phyloP scores from a whole-genome alignment of 2,329 filamentous ascomycete species.

The Helminthosporium solani region DNA sequence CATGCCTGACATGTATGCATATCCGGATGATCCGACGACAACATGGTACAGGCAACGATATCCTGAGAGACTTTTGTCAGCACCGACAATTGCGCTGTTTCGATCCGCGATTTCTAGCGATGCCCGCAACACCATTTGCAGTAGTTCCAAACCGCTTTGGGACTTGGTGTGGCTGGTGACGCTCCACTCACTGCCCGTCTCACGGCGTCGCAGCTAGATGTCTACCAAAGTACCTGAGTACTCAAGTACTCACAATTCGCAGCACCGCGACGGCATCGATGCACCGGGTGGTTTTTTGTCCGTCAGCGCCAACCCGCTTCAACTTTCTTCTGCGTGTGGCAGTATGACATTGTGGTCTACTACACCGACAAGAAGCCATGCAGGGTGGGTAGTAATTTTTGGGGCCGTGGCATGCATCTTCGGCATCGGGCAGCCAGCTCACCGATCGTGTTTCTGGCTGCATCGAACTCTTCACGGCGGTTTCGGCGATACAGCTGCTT shows the following conservation, averaged over 20 bases:
- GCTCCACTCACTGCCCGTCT: too few species aligned
- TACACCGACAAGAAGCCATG: background rate
- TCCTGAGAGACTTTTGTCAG: slow-evolving; percentile 30
- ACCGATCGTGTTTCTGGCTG: background rate
- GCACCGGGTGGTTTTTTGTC: too few species aligned
- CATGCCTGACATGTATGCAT: slow-evolving; percentile 14
- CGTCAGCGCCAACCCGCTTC: background rate
- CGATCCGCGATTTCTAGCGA: slow-evolving; percentile 18
- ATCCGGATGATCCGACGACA: slow-evolving; percentile 21
- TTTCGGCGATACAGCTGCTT: too few species aligned
- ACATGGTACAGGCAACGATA: slow-evolving; percentile 10
- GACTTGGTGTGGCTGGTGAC: background rate
- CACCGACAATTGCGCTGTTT: slow-evolving; percentile 18
- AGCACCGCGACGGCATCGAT: too few species aligned
- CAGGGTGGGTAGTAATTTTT: background rate
- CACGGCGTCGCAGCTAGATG: too few species aligned
- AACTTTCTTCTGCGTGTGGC: background rate
- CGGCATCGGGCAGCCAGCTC: background rate
- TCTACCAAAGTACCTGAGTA: too few species aligned
- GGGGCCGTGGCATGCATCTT: background rate
- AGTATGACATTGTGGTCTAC: background rate
- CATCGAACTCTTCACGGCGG: too few species aligned
- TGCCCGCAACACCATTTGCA: slow-evolving; percentile 7
- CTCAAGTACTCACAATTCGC: too few species aligned
- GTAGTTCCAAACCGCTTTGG: slow-evolving; percentile 6